Conservation (phyloP, 1,284 basidiomycete genomes). For the Cutaneotrichosporon sp. region DNA sequence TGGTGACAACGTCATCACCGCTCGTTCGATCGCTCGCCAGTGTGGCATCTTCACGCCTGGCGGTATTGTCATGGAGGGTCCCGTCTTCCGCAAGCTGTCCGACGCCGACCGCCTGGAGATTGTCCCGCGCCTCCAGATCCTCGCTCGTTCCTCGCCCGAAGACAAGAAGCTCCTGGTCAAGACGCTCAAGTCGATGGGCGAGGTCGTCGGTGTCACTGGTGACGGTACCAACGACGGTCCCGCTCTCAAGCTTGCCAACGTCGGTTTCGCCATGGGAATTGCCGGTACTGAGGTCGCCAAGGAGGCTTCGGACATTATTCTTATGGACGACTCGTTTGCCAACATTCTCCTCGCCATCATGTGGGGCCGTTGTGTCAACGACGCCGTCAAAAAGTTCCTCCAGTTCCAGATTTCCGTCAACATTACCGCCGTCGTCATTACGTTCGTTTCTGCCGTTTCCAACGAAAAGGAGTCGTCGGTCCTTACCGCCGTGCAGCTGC, state of each 20-base stretch:
- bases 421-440: constrained; percentile 90
- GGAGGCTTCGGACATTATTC: constrained; percentile 96
- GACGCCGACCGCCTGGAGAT: constrained; percentile 52
- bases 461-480: constrained; percentile 73
- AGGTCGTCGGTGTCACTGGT: constrained; percentile 94
- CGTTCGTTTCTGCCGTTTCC: constrained; percentile 83
- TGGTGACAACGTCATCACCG: constrained; percentile 90
- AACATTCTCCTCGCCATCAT: constrained; percentile 96
- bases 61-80: constrained; percentile 58
- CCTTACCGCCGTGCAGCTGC: constrained; percentile 85
- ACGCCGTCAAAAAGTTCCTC: constrained; percentile 93
- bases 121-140: constrained; percentile 56
- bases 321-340: constrained; percentile 97
- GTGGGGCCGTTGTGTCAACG: constrained; percentile 98
- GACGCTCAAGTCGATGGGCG: constrained; percentile 77
- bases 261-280: constrained; percentile 98
- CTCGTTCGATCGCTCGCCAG: constrained; percentile 84
- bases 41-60: constrained; percentile 64
- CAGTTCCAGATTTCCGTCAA: constrained; percentile 98
- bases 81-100: constrained; percentile 57
- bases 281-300: constrained; percentile 98
- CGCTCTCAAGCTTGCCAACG: constrained; percentile 87
- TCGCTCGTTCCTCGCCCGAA: constrained; percentile 92
- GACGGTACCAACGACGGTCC: constrained; percentile 98
- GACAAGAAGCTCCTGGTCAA: constrained; percentile 94